Conservation (phyloP, 352 stramenopile genomes). For the Phytophthora multivora region DNA sequence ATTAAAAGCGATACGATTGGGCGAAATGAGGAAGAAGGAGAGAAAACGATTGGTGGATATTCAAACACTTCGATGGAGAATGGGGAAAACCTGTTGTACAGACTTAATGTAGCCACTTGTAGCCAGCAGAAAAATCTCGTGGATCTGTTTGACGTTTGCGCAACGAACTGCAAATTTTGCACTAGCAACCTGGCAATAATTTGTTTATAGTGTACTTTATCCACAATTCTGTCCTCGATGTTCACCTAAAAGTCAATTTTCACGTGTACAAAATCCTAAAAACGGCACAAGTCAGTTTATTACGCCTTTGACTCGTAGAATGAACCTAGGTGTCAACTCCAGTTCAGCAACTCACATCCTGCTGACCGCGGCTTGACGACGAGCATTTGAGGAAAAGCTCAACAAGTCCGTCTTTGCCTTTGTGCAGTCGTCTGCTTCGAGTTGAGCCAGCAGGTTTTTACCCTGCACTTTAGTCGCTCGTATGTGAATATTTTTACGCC, state of each 20-base stretch:
- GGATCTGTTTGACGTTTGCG: neutral
- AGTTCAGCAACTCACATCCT: neutral
- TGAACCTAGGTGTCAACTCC: too few species aligned
- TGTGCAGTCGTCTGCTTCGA: conserved; percentile 12
- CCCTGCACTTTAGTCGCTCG: neutral
- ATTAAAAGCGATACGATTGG: neutral
- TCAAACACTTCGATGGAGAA: neutral
- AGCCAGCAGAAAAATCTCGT: neutral
- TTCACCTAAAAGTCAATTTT: too few species aligned
- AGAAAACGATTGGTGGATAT: neutral
- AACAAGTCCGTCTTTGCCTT: neutral
- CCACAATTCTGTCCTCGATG: too few species aligned
- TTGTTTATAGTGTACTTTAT: too few species aligned
- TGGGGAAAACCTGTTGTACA: neutral
- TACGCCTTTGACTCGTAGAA: too few species aligned
- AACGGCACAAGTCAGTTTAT: too few species aligned
- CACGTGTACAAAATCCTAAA: too few species aligned
- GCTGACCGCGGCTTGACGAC: neutral
- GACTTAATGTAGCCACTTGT: neutral
- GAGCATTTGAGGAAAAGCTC: neutral
- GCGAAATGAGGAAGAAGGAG: neutral
- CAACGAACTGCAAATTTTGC: neutral
- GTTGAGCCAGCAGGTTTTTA: conserved; percentile 12
- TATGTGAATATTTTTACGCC: conserved; percentile 2
- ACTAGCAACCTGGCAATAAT: too few species aligned